Conservation (phyloP, 129 eudicot species). For the Tanacetum coccineum region DNA sequence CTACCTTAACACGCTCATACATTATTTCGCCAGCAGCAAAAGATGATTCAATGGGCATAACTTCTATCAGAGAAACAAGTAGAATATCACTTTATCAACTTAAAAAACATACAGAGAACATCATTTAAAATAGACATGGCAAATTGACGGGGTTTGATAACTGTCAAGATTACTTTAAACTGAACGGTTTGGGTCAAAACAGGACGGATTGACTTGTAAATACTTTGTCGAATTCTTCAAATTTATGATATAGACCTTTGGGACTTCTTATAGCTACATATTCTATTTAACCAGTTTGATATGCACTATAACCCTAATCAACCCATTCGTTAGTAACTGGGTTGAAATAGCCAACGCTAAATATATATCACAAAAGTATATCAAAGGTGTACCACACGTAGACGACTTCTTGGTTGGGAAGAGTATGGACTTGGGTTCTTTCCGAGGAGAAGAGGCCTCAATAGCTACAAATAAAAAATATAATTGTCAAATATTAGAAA, state of each 20-base stretch:
- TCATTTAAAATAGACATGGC: not conserved
- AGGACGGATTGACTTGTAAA: not conserved
- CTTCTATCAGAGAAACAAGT: conserved; percentile 37
- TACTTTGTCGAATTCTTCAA: not conserved
- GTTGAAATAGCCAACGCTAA: conserved; percentile 6
- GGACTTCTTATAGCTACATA: not conserved
- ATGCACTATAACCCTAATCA: not conserved
- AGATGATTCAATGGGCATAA: conserved; percentile 58
- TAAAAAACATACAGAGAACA: not conserved
- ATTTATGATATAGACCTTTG: not conserved
- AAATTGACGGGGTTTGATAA: not conserved
- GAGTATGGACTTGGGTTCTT: conserved; percentile 68
- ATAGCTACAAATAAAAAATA: conserved; percentile 45
- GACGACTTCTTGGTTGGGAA: conserved; percentile 43
- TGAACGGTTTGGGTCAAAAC: conserved; percentile 11
- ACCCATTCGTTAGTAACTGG: not conserved
- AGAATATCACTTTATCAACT: conserved; percentile 11
- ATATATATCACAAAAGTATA: conserved; percentile 4
- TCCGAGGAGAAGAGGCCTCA: conserved; percentile 88
- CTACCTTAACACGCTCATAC: conserved; percentile 81
- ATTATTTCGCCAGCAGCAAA: conserved; percentile 84
- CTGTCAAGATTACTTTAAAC: not conserved
- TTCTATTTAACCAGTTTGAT: not conserved
- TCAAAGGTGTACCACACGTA: conserved; percentile 43
- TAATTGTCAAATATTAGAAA: not conserved